phyloP scores from a whole-genome alignment of 305 asterid species.

The Coffea humblotiana region DNA sequence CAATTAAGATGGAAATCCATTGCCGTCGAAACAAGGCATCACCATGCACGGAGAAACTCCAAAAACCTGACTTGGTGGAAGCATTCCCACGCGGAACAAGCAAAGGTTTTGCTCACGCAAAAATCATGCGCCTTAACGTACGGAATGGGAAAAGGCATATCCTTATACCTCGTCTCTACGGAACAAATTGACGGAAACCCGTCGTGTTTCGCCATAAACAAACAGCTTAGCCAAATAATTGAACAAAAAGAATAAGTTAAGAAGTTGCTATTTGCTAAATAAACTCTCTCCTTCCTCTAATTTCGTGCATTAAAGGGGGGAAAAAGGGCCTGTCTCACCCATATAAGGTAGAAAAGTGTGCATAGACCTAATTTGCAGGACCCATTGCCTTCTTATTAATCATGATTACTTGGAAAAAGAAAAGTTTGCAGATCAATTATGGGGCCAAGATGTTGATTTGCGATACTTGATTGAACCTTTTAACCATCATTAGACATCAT shows the following conservation, averaged over 20 bases:
- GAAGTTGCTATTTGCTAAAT: background rate
- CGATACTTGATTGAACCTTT: too few species aligned
- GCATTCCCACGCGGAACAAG: background rate
- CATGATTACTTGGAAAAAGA: too few species aligned
- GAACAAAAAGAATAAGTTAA: too few species aligned
- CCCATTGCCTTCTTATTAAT: too few species aligned
- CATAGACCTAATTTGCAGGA: too few species aligned
- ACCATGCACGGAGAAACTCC: background rate
- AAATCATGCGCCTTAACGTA: background rate
- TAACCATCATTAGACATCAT: too few species aligned
- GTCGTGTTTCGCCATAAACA: background rate
- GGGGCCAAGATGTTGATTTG: background rate
- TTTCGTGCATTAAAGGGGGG: too few species aligned
- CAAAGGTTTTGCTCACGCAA: background rate
- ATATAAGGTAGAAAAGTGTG: background rate
- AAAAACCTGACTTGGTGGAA: background rate
- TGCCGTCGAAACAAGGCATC: background rate
- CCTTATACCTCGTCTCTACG: background rate
- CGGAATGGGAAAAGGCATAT: background rate
- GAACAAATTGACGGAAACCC: background rate
- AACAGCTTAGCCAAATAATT: background rate
- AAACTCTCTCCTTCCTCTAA: background rate
- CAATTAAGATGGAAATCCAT: background rate
- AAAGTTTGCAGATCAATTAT: too few species aligned
- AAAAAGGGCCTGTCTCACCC: background rate